Percentiles rank a stretch among this genome's conserved stretches.
phyloP scores from a whole-genome alignment of 2,329 filamentous ascomycete species.

The Calonectria multiphialidica region DNA sequence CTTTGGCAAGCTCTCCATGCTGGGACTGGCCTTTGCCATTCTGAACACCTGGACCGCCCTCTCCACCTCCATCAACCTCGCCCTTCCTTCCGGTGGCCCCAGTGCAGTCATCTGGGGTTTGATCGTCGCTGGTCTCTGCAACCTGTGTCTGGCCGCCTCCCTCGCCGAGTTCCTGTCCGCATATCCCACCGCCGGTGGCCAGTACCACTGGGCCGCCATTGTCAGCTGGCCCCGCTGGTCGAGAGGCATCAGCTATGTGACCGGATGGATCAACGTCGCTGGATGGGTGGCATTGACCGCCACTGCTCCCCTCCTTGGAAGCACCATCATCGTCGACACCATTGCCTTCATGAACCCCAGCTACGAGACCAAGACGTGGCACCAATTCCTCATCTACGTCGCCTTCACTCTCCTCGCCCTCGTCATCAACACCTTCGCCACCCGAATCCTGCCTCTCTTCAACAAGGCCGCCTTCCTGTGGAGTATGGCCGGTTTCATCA shows the following conservation, averaged over 20 bases:
- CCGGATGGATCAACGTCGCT: constrained; percentile 80
- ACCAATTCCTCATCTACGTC: constrained; percentile 80
- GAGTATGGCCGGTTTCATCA: constrained; percentile 75
- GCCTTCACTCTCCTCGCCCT: constrained; percentile 72
- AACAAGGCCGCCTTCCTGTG: constrained; percentile 79
- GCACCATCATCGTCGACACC: constrained; percentile 74
- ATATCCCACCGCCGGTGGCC: constrained; percentile 69
- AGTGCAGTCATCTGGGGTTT: constrained; percentile 81
- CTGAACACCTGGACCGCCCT: constrained; percentile 65
- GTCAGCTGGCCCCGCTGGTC: constrained; percentile 71
- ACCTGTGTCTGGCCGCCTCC: constrained; percentile 76
- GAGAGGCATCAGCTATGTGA: constrained; percentile 75
- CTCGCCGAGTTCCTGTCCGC: constrained; percentile 79
- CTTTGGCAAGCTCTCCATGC: constrained; percentile 62
- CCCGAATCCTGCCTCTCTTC: constrained; percentile 68
- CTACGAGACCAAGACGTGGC: constrained; percentile 72
- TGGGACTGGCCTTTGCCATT: constrained; percentile 62
- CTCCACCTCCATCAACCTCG: constrained; percentile 59
- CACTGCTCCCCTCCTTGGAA: constrained; percentile 75
- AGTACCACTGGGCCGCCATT: constrained; percentile 80
- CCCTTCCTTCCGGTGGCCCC: constrained; percentile 77
- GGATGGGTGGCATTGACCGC: constrained; percentile 79
- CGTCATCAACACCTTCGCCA: constrained; percentile 73
- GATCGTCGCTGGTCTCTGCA: constrained; percentile 72
- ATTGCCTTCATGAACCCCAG: constrained; percentile 70